Evolutionary conservation across 768 basidiomycete genomes (phyloP).

Genomic region (Boletus pseudopeckii): DNA sequence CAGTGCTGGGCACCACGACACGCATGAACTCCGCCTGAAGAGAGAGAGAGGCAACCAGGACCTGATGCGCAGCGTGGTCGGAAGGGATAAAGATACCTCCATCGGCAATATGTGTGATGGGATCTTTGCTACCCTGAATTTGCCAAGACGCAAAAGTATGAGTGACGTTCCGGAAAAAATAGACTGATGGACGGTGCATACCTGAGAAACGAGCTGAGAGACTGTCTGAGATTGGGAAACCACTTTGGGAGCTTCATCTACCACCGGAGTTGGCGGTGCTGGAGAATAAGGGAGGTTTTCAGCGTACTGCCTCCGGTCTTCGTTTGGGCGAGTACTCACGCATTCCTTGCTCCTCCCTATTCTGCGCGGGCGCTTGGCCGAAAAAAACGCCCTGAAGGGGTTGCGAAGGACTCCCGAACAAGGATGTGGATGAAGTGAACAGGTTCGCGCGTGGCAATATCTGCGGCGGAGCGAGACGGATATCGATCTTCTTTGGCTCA

Average conservation of each 20-base stretch:
- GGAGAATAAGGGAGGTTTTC: no score
- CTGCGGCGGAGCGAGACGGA: slow-evolving; percentile 5
- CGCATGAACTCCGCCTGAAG: slow-evolving; percentile 22
- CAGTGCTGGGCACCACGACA: slow-evolving; percentile 20
- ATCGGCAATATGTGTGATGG: slow-evolving; percentile 17
- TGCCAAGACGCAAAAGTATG: neutral
- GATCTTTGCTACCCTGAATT: slow-evolving; percentile 15
- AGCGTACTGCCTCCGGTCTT: no score
- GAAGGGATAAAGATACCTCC: slow-evolving; percentile 17
- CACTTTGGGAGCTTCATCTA: neutral
- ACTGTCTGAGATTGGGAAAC: neutral
- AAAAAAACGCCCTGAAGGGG: no score
- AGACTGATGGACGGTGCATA: neutral
- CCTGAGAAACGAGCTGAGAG: slow-evolving; percentile 12
- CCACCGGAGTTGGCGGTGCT: neutral
- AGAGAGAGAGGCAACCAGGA: slow-evolving; percentile 21
- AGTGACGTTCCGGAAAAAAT: neutral
- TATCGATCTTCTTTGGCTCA: slow-evolving; percentile 18
- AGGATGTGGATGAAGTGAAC: no score
- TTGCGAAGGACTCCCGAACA: no score
- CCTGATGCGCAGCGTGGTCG: slow-evolving; percentile 8
- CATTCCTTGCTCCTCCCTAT: no score
- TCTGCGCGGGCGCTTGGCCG: no score
- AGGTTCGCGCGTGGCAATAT: no score
- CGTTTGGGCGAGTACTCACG: no score